Conservation (phyloP, 2,329 filamentous ascomycete species). For the Fonsecaea pedrosoi region DNA sequence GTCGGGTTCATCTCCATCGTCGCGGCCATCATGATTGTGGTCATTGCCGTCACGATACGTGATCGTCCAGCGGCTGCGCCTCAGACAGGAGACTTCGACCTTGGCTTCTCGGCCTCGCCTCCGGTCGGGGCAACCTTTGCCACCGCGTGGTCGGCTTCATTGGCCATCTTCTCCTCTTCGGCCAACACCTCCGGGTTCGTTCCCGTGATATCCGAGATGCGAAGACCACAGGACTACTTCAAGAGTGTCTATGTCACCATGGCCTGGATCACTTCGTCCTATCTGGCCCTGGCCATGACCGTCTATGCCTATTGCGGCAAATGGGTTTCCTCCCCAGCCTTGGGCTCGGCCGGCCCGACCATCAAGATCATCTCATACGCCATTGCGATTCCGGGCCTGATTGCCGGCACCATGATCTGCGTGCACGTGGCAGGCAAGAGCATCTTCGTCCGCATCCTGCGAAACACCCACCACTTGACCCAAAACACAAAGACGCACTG, state of each 20-base stretch:
- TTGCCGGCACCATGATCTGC: conserved; percentile 40
- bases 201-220: conserved; percentile 50
- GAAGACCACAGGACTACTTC: conserved; percentile 45
- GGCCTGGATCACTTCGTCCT: conserved; percentile 44
- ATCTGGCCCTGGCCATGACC: conserved; percentile 49
- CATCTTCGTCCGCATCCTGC: conserved; percentile 62
- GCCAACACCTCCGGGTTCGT: conserved; percentile 46
- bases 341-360: conserved; percentile 53
- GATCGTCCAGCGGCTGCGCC: conserved; percentile 47
- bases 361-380: conserved; percentile 58
- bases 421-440: conserved; percentile 60
- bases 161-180: conserved; percentile 44
- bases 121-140: conserved; percentile 38
- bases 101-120: conserved; percentile 42
- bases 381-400: conserved; percentile 45
- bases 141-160: conserved; percentile 42
- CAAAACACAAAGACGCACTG: conserved; percentile 59
- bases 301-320: conserved; percentile 57
- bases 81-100: conserved; percentile 40
- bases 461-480: conserved; percentile 59
- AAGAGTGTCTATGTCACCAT: conserved; percentile 46
- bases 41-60: conserved; percentile 44
- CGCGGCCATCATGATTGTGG: conserved; percentile 48
- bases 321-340: conserved; percentile 55
- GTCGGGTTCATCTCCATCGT: conserved; percentile 56